Evolutionary conservation across 495 filamentous ascomycete genomes (phyloP).

Genomic region (Podospora tetraspora): DNA sequence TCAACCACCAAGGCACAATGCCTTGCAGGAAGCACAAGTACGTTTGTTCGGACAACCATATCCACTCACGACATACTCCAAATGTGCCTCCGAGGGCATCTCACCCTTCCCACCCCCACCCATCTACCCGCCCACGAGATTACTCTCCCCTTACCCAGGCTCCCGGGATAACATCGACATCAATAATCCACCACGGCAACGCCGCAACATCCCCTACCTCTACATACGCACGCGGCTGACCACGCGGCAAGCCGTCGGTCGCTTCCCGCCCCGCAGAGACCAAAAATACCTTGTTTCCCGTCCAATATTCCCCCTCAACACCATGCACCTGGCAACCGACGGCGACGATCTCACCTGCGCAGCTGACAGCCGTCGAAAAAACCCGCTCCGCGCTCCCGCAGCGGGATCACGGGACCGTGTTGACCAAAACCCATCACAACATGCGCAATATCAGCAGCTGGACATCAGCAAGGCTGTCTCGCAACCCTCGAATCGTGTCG

Average conservation of each 20-base stretch:
- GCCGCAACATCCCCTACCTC: not conserved
- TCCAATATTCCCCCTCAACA: not conserved
- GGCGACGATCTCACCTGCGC: not conserved
- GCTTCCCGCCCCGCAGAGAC: not conserved
- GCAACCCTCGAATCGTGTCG: too few relatives aligned
- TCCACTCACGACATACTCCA: not conserved
- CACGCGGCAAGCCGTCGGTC: not conserved
- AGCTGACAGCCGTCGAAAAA: not conserved
- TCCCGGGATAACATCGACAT: not conserved
- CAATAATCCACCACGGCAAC: too few relatives aligned
- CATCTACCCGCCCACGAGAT: not conserved
- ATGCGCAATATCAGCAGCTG: too few relatives aligned
- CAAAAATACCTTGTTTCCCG: not conserved
- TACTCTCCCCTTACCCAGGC: not conserved
- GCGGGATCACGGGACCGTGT: not conserved
- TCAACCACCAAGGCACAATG: not conserved
- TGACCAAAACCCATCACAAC: too few relatives aligned
- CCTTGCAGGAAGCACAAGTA: not conserved
- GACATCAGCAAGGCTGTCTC: too few relatives aligned
- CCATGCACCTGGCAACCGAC: not conserved
- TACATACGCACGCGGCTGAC: not conserved
- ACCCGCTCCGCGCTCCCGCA: not conserved
- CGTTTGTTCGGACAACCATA: not conserved
- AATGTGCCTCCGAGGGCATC: not conserved
- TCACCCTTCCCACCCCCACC: not conserved